Conservation (phyloP, 208 protist species). For the Leishmania tropica region DNA sequence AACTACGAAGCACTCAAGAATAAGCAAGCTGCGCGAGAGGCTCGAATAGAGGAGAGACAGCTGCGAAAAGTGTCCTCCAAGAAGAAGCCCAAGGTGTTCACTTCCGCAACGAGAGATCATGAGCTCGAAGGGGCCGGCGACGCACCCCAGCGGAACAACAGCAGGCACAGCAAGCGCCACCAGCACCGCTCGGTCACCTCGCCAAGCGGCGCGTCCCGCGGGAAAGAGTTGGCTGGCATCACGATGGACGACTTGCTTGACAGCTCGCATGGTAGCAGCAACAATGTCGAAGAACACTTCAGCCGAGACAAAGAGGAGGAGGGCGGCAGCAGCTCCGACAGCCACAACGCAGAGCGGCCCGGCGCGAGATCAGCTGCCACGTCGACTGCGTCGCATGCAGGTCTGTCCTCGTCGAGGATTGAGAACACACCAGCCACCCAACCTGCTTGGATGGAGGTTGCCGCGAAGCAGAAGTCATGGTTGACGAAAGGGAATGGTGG, state of each 20-base stretch:
- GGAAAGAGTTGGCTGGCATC: conserved; percentile 2
- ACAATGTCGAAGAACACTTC: background rate
- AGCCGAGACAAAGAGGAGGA: background rate
- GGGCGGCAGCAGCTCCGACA: background rate
- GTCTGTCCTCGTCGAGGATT: background rate
- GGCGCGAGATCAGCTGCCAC: background rate
- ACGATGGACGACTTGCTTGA: conserved; percentile 61
- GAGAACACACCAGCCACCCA: background rate
- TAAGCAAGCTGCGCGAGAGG: conserved; percentile 15
- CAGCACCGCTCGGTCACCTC: conserved; percentile 3
- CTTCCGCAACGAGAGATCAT: background rate
- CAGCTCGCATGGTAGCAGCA: conserved; percentile 29
- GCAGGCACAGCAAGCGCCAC: background rate
- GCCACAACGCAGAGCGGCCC: background rate
- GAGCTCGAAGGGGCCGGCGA: background rate
- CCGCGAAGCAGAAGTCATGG: background rate
- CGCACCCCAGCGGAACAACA: background rate
- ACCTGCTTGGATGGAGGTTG: conserved; percentile 25
- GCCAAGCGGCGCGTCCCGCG: background rate
- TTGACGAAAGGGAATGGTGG: background rate
- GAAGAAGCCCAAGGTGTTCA: conserved; percentile 17
- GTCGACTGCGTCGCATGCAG: background rate
- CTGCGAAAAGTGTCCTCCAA: conserved; percentile 20
- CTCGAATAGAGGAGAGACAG: conserved; percentile 34
- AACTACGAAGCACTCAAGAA: conserved; percentile 34